Evolutionary conservation across 2,329 filamentous ascomycete genomes (phyloP).

Genomic region (Sporothrix dimorphospora): DNA sequence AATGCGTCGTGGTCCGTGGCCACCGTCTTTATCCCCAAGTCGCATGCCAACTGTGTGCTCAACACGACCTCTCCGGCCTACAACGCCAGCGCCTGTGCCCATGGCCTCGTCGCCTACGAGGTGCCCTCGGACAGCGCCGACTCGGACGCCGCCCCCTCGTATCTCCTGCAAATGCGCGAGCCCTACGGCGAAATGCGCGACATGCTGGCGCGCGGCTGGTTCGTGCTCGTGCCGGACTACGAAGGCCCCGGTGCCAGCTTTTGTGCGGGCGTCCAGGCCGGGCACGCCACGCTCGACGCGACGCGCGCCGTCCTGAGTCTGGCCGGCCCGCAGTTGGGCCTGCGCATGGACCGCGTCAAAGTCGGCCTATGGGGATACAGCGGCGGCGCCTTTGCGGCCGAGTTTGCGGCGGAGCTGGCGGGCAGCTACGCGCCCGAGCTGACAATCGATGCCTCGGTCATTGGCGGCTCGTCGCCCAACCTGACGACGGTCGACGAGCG

Average conservation of each 20-base stretch:
- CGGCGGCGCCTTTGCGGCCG: slow-evolving; percentile 51
- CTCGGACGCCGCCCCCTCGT: slow-evolving; percentile 45
- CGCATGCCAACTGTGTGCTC: slow-evolving; percentile 12
- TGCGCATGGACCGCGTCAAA: slow-evolving; percentile 37
- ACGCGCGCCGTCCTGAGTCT: slow-evolving; percentile 46
- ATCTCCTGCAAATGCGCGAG: slow-evolving; percentile 32
- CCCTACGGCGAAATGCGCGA: slow-evolving; percentile 41
- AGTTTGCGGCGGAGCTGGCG: slow-evolving; percentile 53
- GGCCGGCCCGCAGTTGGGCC: slow-evolving; percentile 11
- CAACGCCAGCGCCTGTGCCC: background rate
- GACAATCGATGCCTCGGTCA: slow-evolving; percentile 40
- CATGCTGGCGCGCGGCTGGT: slow-evolving; percentile 47
- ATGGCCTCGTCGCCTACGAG: slow-evolving; percentile 45
- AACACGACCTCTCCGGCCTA: background rate
- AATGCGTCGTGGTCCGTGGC: slow-evolving; percentile 44
- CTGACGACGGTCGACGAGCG: slow-evolving; percentile 41
- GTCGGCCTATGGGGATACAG: slow-evolving; percentile 57
- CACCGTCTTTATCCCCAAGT: slow-evolving; percentile 40
- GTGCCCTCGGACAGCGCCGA: slow-evolving; percentile 45
- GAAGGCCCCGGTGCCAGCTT: slow-evolving; percentile 49
- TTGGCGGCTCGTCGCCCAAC: slow-evolving; percentile 50
- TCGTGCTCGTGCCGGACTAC: slow-evolving; percentile 50
- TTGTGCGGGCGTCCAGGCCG: slow-evolving; percentile 45
- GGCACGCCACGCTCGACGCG: slow-evolving; percentile 49
- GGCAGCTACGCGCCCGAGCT: slow-evolving; percentile 52